Conservation (phyloP, 177 flowering plant genomes). For the Telopea speciosissima region DNA sequence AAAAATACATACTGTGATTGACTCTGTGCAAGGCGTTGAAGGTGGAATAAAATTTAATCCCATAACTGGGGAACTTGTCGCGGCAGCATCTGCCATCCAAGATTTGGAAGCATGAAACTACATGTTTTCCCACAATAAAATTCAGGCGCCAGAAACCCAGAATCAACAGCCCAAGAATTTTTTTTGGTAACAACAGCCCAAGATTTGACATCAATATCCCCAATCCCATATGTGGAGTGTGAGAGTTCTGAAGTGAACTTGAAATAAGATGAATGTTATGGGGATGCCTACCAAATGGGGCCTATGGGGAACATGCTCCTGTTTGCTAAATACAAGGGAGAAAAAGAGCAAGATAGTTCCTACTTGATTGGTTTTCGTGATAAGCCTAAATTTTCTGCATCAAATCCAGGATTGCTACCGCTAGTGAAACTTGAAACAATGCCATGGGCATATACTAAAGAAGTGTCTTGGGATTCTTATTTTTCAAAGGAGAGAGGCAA, state of each 20-base stretch:
- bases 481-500: conserved; percentile 15
- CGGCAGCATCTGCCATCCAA: conserved; percentile 41
- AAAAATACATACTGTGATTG: conserved; percentile 77
- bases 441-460: conserved; percentile 23
- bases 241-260: conserved; percentile 31
- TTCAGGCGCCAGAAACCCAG: conserved; percentile 12
- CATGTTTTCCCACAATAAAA: conserved; percentile 16
- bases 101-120: conserved; percentile 30
- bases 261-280: conserved; percentile 29
- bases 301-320: conserved; percentile 1
- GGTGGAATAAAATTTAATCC: conserved; percentile 80
- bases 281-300: conserved; percentile 13
- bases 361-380: conserved; percentile 12
- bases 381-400: conserved; percentile 20
- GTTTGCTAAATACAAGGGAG: conserved; percentile 11
- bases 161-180: too few relatives aligned
- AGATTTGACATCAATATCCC: conserved; percentile 17
- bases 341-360: conserved; percentile 7
- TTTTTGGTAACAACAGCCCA: too few relatives aligned
- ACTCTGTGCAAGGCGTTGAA: conserved; percentile 84
- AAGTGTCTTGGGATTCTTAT: conserved; percentile 14
- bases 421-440: conserved; percentile 13
- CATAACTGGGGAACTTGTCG: conserved; percentile 55
- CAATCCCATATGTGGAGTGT: conserved; percentile 15
- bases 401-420: conserved; percentile 11